Percentiles rank a stretch among this genome's conserved stretches.
Evolutionary conservation across 106 monocot species (phyloP).

Genomic region (Vanilla planifolia): DNA sequence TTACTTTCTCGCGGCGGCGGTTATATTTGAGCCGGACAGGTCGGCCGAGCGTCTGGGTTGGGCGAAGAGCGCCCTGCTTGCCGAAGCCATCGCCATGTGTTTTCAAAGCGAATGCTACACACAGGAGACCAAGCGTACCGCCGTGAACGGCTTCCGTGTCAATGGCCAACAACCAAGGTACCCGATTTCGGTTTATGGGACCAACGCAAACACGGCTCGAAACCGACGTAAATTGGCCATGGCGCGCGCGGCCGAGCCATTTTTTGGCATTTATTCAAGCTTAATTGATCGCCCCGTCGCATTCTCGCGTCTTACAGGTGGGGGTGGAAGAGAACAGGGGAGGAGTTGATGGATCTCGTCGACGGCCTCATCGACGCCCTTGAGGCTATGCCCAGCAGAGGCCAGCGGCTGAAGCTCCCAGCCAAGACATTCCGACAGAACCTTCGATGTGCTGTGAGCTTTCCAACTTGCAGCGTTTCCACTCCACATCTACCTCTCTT

Average conservation of each 20-base stretch:
- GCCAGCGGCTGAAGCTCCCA: not conserved
- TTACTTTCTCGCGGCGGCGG: slow-evolving; percentile 53
- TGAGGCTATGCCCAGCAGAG: not conserved
- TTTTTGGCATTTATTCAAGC: too few species aligned
- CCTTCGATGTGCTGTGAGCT: slow-evolving; percentile 34
- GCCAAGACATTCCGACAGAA: not conserved
- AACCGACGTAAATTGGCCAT: too few species aligned
- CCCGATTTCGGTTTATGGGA: too few species aligned
- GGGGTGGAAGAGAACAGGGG: slow-evolving; percentile 6
- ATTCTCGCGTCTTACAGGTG: too few species aligned
- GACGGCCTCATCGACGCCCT: slow-evolving; percentile 13
- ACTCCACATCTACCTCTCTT: too few species aligned
- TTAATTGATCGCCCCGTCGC: too few species aligned
- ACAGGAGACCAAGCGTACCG: not conserved
- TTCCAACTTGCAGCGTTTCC: not conserved
- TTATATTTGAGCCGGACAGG: slow-evolving; percentile 44
- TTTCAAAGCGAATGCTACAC: not conserved
- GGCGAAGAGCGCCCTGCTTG: slow-evolving; percentile 29
- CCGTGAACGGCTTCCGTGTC: not conserved
- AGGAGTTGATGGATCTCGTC: slow-evolving; percentile 10
- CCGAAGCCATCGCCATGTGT: slow-evolving; percentile 19
- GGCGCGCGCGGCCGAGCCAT: too few species aligned
- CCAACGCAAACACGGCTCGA: too few species aligned
- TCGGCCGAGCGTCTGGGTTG: slow-evolving; percentile 41
- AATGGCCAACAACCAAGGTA: too few species aligned